Base-by-base conservation (phyloP, 2,329 filamentous ascomycete genomes). In the Clonostachys solani region DNA sequence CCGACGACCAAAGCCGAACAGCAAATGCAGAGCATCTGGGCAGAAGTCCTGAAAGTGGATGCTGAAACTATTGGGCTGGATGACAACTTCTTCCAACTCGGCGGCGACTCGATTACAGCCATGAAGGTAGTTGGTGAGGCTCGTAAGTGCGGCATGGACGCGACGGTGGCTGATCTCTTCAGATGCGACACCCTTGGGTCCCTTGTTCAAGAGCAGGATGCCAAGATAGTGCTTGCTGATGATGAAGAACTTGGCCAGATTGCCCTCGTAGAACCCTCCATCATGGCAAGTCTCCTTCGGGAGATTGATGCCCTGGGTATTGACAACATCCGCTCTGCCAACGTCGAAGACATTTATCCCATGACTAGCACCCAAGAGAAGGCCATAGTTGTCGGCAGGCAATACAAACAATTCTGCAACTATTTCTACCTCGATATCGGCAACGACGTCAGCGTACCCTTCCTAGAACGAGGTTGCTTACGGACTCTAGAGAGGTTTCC, bases 41-140 rank as follows among this genome's bases (percentile, higher is more conserved):
- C 57, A 12, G 54, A 60, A 4, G 55, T 69, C 0, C 57, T 74
- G 9, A 53, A 54, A 7, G 51, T 68, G 3, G 52, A 56, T 5
- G 49, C 60, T 17, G 55, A 64, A 5, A 50, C 56, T 9, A 68
- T 74, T 19, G 63, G 64, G 7, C 50, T 62, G 5, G 64, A 70
- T 4, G 68, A 74, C 50, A 73, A 68, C 56, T 77, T 77, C 56
- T 75, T 77, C 61, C 61, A 62, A 1, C 62, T 74, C 0, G 73
- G 74, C 9, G 74, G 74, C 19, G 69, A 75, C 53, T 76, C 73
- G 1, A 63, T 77, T 2, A 52, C 63, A 1, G 73, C 73, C 2
- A 79, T 76, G 67, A 72, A 23, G 18, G n/a, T 46, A 8, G 37
- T 46, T n/a, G 34, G 33, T 19, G 44, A 40, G 35, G 44, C 44